Evolutionary conservation across 2,329 filamentous ascomycete genomes (phyloP).

Genomic region (Raffaelea ambrosiae): DNA sequence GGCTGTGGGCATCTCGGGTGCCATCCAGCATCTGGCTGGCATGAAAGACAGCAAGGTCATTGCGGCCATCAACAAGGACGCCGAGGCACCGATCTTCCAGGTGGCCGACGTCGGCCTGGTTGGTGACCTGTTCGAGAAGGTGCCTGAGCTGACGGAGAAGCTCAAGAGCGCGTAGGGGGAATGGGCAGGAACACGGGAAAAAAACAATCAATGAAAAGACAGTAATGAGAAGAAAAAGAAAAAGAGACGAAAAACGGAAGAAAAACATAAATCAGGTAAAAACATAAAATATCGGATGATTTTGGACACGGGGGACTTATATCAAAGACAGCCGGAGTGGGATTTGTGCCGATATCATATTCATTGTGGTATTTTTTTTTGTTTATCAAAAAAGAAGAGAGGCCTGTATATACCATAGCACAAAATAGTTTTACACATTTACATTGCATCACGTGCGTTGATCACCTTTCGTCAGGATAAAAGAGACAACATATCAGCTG

Average conservation of each 20-base stretch:
- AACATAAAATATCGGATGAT: too few species aligned
- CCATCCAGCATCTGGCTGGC: slow-evolving; percentile 94
- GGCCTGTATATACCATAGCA: too few species aligned
- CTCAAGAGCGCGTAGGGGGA: slow-evolving; percentile 47
- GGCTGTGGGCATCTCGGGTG: slow-evolving; percentile 90
- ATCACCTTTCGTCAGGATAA: too few species aligned
- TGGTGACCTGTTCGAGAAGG: slow-evolving; percentile 90
- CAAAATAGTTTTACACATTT: too few species aligned
- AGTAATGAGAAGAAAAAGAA: slow-evolving; percentile 1
- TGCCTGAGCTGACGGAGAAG: slow-evolving; percentile 94
- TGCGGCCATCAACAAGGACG: slow-evolving; percentile 96
- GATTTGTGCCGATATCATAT: too few species aligned
- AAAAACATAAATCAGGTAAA: too few species aligned
- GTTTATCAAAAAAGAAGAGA: too few species aligned
- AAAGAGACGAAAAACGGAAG: slow-evolving; percentile 3
- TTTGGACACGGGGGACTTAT: too few species aligned
- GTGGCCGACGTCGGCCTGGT: slow-evolving; percentile 93
- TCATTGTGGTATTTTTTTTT: too few species aligned
- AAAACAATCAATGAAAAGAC: too few species aligned
- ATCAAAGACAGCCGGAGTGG: neutral
- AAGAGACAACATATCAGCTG: slow-evolving; percentile 48
- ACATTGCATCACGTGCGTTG: too few species aligned
- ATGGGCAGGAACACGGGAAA: slow-evolving; percentile 12
- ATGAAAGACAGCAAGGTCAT: slow-evolving; percentile 99
- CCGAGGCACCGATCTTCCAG: slow-evolving; percentile 96